These are phyloP conservation scores for Mytilinidion resinicola DNA, from an alignment of 495 filamentous ascomycete species.

Conservation along the genomic window DNA sequence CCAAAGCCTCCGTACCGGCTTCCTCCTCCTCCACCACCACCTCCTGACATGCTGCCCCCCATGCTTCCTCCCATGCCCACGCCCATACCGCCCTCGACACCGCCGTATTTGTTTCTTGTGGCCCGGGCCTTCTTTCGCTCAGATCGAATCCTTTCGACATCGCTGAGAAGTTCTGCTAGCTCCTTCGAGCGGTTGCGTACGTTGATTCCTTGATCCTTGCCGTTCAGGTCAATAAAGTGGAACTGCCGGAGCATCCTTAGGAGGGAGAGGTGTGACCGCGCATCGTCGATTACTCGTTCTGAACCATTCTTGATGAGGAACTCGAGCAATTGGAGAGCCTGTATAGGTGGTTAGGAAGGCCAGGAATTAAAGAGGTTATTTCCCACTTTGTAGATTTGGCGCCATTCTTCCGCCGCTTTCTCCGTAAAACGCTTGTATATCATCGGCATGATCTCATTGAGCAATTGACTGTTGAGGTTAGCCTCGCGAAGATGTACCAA, in stretches of 20 bases:
- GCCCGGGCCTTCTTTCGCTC: constrained; percentile 90
- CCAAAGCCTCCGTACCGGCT: constrained; percentile 85
- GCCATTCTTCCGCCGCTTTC: constrained; percentile 96
- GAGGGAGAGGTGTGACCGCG: constrained; percentile 85
- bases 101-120: constrained; percentile 89
- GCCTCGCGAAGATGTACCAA: neutral
- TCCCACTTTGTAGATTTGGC: constrained; percentile 90
- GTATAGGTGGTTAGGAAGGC: constrained; percentile 3
- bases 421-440: constrained; percentile 99
- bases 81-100: constrained; percentile 74
- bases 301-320: constrained; percentile 98
- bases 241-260: constrained; percentile 99
- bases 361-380: neutral
- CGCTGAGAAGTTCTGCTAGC: constrained; percentile 82
- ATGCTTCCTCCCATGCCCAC: constrained; percentile 47
- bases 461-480: constrained; percentile 62
- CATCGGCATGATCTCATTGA: constrained; percentile 99
- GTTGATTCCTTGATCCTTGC: constrained; percentile 97
- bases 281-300: constrained; percentile 96
- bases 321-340: constrained; percentile 90
- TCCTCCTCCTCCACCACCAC: constrained; percentile 48
- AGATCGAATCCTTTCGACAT: constrained; percentile 85
- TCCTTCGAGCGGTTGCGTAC: constrained; percentile 96
- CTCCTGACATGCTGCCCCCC: constrained; percentile 59
- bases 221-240: constrained; percentile 92